phyloP scores from a whole-genome alignment of 2,329 filamentous ascomycete genomes.

The Eurotiales sp. region DNA sequence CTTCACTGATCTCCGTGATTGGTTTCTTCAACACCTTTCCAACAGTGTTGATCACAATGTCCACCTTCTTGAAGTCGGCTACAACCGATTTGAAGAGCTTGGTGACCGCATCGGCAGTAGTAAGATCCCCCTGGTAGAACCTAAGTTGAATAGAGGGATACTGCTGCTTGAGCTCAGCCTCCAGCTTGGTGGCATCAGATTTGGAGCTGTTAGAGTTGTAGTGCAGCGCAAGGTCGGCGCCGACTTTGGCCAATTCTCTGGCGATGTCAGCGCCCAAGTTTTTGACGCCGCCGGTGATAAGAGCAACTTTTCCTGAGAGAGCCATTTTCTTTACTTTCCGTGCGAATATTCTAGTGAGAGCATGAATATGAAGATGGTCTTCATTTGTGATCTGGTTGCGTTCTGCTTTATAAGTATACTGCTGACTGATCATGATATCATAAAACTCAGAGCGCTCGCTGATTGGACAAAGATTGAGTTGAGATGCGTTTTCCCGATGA shows the following conservation, averaged over 20 bases:
- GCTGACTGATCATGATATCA: not conserved
- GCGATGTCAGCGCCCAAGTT: slow-evolving; percentile 42
- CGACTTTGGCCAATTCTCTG: slow-evolving; percentile 31
- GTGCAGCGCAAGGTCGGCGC: slow-evolving; percentile 36
- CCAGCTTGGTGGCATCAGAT: slow-evolving; percentile 33
- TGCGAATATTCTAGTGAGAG: slow-evolving; percentile 23
- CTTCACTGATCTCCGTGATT: slow-evolving; percentile 42
- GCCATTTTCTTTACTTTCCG: not conserved
- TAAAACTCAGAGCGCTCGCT: not conserved
- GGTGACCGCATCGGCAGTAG: slow-evolving; percentile 37
- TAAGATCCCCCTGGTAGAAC: slow-evolving; percentile 45
- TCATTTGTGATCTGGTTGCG: no score
- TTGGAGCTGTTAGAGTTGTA: slow-evolving; percentile 42
- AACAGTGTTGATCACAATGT: slow-evolving; percentile 51
- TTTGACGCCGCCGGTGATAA: slow-evolving; percentile 43
- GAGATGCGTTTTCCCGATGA: slow-evolving; percentile 20
- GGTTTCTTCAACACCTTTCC: slow-evolving; percentile 50
- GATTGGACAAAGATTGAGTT: slow-evolving; percentile 4
- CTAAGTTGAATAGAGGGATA: slow-evolving; percentile 31
- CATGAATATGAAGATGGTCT: no score
- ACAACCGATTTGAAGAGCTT: slow-evolving; percentile 40
- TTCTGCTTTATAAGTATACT: not conserved
- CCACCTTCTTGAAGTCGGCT: slow-evolving; percentile 43
- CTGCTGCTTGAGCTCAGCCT: slow-evolving; percentile 33
- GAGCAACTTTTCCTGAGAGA: slow-evolving; percentile 38